Evolutionary conservation across 345 rosid genomes (phyloP), one percentile per base, ranked within the genome.

Genomic region (Pugionium dolabratum): DNA sequence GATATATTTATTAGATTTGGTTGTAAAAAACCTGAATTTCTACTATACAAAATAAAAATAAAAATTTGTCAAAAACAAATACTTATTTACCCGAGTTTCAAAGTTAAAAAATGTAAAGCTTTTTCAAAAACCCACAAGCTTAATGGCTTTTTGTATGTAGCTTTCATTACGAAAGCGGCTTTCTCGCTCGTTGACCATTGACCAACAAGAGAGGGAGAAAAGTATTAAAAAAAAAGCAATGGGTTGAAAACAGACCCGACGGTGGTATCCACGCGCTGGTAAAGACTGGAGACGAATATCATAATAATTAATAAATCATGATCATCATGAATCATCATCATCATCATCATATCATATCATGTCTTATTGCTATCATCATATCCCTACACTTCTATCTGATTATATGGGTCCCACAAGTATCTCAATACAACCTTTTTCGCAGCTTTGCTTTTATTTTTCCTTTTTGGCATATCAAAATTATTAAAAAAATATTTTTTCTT

Each of bases 151-250:
- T 44, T 32, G 44, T 66, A 9, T 26, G 34, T 7, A 40, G 61
- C 60, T 72, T 72, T 73, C 64, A 67, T 61, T 61, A 60, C 50
- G 18, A 75, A 75, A 75, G 78, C 70, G 71, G 51, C 75, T 75
- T 75, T 75, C 54, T 75, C 71, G 66, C 56, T 58, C 37, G 66
- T 75, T 75, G 78, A 75, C 70, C 71, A 57, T 75, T 75, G 75
- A 75, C 78, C 27, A 33, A 51, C 28, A 0, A 48, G 39, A 35
- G 35, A 9, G 54, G 4, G 44, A n/a, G 1, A 4, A 4, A 9
- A 6, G 2, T 9, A 48, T 41, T 47, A 30, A 30, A 73, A 73
- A 73, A 30, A 73, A 73, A 73, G 68, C 62, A 52, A 62, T 66
- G 54, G 18, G 62, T 62, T 37, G 34, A 47, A 47, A 61, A 63